Conservation (phyloP, 163 green algal genomes). For the Volvox carteri region DNA sequence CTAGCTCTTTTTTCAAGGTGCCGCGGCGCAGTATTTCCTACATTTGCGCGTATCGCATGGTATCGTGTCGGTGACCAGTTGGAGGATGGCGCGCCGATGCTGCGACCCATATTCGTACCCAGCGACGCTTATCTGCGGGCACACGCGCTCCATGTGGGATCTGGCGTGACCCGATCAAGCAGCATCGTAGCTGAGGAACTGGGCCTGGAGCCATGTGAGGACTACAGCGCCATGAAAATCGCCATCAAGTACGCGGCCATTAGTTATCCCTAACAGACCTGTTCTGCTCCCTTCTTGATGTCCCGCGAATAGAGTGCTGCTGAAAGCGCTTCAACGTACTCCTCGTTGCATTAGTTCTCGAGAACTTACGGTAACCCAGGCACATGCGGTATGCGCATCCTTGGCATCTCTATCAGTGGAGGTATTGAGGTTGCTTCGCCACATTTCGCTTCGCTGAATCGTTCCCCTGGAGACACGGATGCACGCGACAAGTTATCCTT, state of each 20-base stretch:
- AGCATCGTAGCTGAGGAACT: neutral
- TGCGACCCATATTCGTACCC: neutral
- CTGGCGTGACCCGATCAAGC: neutral
- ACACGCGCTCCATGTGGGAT: neutral
- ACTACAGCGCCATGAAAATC: conserved; percentile 17
- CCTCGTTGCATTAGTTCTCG: too few relatives aligned
- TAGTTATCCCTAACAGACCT: neutral
- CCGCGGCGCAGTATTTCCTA: neutral
- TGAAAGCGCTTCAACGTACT: too few relatives aligned
- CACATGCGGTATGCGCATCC: too few relatives aligned
- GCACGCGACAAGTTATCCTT: too few relatives aligned
- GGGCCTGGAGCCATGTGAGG: conserved; percentile 34
- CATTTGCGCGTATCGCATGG: conserved; percentile 12
- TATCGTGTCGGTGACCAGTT: neutral
- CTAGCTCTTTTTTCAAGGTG: neutral
- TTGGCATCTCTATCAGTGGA: too few relatives aligned
- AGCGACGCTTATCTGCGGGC: conserved; percentile 17
- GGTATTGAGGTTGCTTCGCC: too few relatives aligned
- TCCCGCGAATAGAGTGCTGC: too few relatives aligned
- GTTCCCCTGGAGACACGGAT: too few relatives aligned
- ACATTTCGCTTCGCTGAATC: too few relatives aligned
- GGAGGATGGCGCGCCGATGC: neutral
- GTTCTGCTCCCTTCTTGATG: neutral
- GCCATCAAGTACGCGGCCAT: conserved; percentile 26
- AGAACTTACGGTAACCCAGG: too few relatives aligned